Percentiles rank a stretch among this genome's conserved stretches.
Evolutionary conservation across 148 eudicot genomes (phyloP).

Genomic region (Mesembryanthemum crystallinum): DNA sequence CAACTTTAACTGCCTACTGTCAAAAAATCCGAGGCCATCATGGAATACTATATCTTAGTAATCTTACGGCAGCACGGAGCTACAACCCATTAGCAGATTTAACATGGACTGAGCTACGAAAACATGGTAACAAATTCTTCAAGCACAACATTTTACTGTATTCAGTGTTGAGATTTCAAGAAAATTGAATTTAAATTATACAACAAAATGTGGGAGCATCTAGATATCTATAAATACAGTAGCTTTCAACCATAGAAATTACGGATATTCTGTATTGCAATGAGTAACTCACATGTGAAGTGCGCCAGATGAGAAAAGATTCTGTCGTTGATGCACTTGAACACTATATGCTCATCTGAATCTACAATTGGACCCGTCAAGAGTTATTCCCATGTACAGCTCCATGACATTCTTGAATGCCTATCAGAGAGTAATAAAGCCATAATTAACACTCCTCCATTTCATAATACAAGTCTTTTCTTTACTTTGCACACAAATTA

Average conservation of each 20-base stretch:
- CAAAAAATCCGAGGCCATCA: not conserved
- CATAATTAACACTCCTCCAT: too few relatives aligned
- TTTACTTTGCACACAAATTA: too few relatives aligned
- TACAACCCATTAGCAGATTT: not conserved
- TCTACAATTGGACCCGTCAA: too few relatives aligned
- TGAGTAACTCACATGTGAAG: constrained; percentile 44
- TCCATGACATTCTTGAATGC: constrained; percentile 74
- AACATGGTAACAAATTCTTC: constrained; percentile 1
- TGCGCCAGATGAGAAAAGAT: constrained; percentile 24
- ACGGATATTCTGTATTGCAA: constrained; percentile 33
- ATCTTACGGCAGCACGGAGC: not conserved
- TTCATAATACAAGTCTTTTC: too few relatives aligned
- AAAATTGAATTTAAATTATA: constrained; percentile 7
- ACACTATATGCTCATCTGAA: too few relatives aligned
- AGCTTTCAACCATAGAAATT: constrained; percentile 25
- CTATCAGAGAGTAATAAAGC: constrained; percentile 39
- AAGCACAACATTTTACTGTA: not conserved
- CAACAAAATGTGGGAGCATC: constrained; percentile 31
- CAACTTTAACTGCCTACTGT: not conserved
- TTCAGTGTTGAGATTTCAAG: not conserved
- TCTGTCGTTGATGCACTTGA: constrained; percentile 29
- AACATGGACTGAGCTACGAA: not conserved
- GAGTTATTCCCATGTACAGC: constrained; percentile 66
- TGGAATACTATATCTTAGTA: not conserved
- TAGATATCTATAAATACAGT: constrained; percentile 16